phyloP scores from a whole-genome alignment of 257 asterid genomes.

The Solanum stenotomum region DNA sequence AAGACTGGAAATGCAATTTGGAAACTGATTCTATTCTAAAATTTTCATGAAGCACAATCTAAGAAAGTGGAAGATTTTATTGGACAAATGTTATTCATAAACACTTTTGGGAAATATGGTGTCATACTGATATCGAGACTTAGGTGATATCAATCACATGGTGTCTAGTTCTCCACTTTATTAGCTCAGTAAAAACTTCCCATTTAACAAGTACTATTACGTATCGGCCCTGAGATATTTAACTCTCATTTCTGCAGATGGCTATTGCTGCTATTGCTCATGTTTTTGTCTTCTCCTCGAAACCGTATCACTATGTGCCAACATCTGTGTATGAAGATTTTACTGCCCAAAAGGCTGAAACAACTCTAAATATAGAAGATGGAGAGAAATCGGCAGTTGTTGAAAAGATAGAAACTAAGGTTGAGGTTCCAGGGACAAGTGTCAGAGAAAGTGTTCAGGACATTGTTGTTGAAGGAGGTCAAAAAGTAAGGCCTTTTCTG shows the following conservation, averaged over 20 bases:
- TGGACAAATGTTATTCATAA: background rate
- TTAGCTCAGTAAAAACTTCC: background rate
- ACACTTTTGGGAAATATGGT: background rate
- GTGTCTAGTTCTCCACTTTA: background rate
- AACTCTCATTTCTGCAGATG: constrained; percentile 43
- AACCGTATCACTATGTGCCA: constrained; percentile 56
- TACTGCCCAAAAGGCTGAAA: constrained; percentile 36
- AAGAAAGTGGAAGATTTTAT: background rate
- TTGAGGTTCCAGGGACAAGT: constrained; percentile 79
- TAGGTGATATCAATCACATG: background rate
- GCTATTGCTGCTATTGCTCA: constrained; percentile 94
- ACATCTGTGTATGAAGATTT: constrained; percentile 30
- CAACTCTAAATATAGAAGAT: constrained; percentile 41
- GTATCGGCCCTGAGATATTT: background rate
- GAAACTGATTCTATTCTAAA: background rate
- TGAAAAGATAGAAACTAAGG: constrained; percentile 56
- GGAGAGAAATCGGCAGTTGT: constrained; percentile 38
- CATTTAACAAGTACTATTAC: background rate
- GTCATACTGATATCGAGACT: background rate
- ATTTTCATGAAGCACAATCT: background rate
- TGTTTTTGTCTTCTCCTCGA: constrained; percentile 74
- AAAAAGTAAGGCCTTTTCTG: constrained; percentile 38
- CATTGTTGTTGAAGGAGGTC: constrained; percentile 92
- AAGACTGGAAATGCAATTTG: background rate
- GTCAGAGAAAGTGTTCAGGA: constrained; percentile 89